Evolutionary conservation across 805 yeast species (phyloP).

Genomic region (Suhomyces vadensis): DNA sequence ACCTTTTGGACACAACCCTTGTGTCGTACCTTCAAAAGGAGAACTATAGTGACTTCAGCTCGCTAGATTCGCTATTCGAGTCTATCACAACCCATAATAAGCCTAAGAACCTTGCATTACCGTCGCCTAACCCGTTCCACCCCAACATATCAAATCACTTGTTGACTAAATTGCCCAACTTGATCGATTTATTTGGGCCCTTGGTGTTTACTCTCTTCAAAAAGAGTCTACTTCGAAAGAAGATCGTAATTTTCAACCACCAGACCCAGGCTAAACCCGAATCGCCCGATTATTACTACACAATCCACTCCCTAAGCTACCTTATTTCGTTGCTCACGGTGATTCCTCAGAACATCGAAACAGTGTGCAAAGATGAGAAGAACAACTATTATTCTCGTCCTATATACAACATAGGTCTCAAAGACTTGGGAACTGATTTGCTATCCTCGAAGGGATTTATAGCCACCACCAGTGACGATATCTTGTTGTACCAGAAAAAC

Average conservation of each 20-base stretch:
- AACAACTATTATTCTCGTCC: conserved; percentile 42
- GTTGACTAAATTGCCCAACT: conserved; percentile 41
- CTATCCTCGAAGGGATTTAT: conserved; percentile 41
- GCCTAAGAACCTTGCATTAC: neutral
- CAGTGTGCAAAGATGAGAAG: conserved; percentile 14
- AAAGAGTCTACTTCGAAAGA: conserved; percentile 56
- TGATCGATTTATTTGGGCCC: conserved; percentile 44
- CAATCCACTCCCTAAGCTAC: conserved; percentile 47
- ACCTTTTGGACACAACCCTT: conserved; percentile 31
- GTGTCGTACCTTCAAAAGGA: conserved; percentile 20
- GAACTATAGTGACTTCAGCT: conserved; percentile 18
- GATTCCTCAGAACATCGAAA: conserved; percentile 56
- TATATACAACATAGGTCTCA: conserved; percentile 62
- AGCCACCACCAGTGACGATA: conserved; percentile 68
- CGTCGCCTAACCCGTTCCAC: conserved; percentile 16
- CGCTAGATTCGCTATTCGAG: conserved; percentile 19
- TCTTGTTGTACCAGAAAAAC: conserved; percentile 53
- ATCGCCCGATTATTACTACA: conserved; percentile 16
- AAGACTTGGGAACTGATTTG: conserved; percentile 45
- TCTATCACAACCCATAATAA: conserved; percentile 12
- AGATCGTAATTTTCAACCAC: conserved; percentile 41
- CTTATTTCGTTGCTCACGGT: conserved; percentile 60
- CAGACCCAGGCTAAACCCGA: conserved; percentile 3
- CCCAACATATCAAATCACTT: conserved; percentile 39
- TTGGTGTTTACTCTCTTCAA: conserved; percentile 65